Evolutionary conservation across 1,284 basidiomycete species (phyloP).

Genomic region (Meripilus lineatus): DNA sequence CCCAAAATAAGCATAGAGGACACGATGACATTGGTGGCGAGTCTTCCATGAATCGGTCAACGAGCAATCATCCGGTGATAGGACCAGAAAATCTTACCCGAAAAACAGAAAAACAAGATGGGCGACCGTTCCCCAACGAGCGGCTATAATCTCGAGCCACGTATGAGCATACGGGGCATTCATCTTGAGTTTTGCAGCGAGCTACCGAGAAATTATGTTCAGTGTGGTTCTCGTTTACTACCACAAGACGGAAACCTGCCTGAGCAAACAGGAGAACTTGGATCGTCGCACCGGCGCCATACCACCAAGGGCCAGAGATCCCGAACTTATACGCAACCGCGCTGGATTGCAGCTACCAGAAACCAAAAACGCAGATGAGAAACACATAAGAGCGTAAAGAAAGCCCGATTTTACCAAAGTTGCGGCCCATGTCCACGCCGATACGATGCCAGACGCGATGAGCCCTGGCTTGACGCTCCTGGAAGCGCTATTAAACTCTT

Average conservation of each 20-base stretch:
- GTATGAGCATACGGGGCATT: conserved; percentile 58
- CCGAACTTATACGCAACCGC: conserved; percentile 85
- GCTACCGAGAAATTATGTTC: conserved; percentile 20
- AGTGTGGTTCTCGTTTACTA: not conserved
- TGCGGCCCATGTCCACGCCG: conserved; percentile 82
- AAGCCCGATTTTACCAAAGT: conserved; percentile 45
- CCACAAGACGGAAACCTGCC: conserved; percentile 18
- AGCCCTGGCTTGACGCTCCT: conserved; percentile 83
- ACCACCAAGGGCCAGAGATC: conserved; percentile 50
- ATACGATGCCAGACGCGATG: conserved; percentile 87
- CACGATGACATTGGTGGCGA: conserved; percentile 62
- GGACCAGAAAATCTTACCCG: conserved; percentile 36
- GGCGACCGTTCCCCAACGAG: conserved; percentile 47
- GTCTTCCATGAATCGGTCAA: conserved; percentile 15
- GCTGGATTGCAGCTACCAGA: conserved; percentile 66
- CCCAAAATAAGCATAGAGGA: conserved; percentile 58
- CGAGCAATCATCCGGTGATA: too few species aligned
- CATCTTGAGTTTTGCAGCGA: conserved; percentile 53
- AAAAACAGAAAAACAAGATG: conserved; percentile 69
- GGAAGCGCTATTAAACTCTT: conserved; percentile 83
- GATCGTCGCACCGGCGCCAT: conserved; percentile 42
- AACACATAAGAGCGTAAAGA: conserved; percentile 9
- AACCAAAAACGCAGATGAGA: too few species aligned
- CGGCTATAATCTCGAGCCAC: conserved; percentile 63
- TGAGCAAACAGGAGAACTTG: conserved; percentile 48